Base-by-base conservation (phyloP, 1,284 basidiomycete genomes). In the Phlebopus sp. region DNA sequence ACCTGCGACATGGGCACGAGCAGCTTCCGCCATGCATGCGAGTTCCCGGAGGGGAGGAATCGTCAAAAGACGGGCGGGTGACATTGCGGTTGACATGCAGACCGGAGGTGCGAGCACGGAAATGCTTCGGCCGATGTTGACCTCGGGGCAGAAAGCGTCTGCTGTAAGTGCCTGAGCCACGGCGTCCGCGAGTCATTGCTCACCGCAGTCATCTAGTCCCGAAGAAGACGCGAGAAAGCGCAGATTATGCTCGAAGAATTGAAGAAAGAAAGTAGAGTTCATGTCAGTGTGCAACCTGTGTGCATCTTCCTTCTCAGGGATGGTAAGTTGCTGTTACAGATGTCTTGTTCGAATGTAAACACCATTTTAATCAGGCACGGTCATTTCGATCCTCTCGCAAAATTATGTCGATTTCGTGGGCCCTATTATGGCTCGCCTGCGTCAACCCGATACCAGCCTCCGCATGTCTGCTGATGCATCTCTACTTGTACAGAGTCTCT, bases 261-360 rank as follows among this genome's bases (percentile, higher is more conserved):
- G 45, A 86, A 81, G 59, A 69, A 77, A 63, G 80, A 74, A 7
- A 78, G 81, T 18, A 71, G 82, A 47, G 77, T 86, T 1, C 70
- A 77, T 42, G 82, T 86, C 34, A 72, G 74, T 42, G 72, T 82
- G 18, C 69, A 73, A 14, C 79, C 84, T 1, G 73, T 84, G 69
- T 84, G 74, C 60, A 74, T 86, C 38, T 84, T 86, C 66, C 68
- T 86, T 18, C 73, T 80, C 56, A 69, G 81, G 47, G 80, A 86
- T 57, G 83, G 82, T 78, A 56, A 42, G 64, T 52, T 19, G 10
- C 11, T 11, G 21, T 19, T 21, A 9, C n/a, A 8, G 10, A 10
- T 13, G 13, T 14, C 6, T 27, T n/a, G 29, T 39, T n/a, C 11
- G 15, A 14, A 34, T 25, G 7, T 11, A 23, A 8, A 10, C 23